A percentile compares a stretch with the other conserved stretches of the same genome.
Conservation (phyloP, 2,329 filamentous ascomycete species). For the Ophiostoma himal-ulmi region DNA sequence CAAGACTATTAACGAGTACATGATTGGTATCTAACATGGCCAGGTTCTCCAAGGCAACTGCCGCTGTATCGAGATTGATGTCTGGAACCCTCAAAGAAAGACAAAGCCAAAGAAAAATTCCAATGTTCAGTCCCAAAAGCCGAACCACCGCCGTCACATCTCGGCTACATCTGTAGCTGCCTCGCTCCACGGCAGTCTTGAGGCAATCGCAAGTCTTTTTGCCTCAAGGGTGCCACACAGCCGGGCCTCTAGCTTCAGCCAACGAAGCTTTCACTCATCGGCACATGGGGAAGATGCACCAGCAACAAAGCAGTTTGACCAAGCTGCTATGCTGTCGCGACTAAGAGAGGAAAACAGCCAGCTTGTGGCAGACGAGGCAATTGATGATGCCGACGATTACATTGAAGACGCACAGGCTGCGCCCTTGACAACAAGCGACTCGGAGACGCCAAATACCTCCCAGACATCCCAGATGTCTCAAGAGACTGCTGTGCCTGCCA, state of each 20-base stretch:
- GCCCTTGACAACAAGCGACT: slow-evolving; percentile 13
- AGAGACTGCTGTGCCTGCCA: not conserved
- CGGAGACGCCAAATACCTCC: slow-evolving; percentile 11
- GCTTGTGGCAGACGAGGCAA: slow-evolving; percentile 21
- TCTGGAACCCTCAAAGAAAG: slow-evolving; percentile 67
- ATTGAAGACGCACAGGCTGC: slow-evolving; percentile 23
- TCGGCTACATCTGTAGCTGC: slow-evolving; percentile 35
- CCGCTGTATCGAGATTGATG: slow-evolving; percentile 89
- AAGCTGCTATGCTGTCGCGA: not conserved
- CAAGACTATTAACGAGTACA: not conserved
- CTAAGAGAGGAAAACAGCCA: slow-evolving; percentile 4
- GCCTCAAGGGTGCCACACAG: slow-evolving; percentile 33
- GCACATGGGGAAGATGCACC: slow-evolving; percentile 2
- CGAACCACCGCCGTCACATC: slow-evolving; percentile 41
- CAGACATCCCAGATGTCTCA: slow-evolving; percentile 1
- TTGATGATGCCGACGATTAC: slow-evolving; percentile 25
- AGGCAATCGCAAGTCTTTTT: slow-evolving; percentile 27
- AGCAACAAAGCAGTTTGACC: not conserved
- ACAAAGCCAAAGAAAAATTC: slow-evolving; percentile 36
- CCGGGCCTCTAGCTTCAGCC: slow-evolving; percentile 38
- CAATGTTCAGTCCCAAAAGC: slow-evolving; percentile 26
- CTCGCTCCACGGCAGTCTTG: slow-evolving; percentile 40
- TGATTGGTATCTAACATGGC: not conserved
- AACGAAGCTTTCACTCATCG: slow-evolving; percentile 21
- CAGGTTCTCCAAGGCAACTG: slow-evolving; percentile 71